phyloP scores from a whole-genome alignment of 2,329 filamentous ascomycete species.

The Aspergillus fructus region DNA sequence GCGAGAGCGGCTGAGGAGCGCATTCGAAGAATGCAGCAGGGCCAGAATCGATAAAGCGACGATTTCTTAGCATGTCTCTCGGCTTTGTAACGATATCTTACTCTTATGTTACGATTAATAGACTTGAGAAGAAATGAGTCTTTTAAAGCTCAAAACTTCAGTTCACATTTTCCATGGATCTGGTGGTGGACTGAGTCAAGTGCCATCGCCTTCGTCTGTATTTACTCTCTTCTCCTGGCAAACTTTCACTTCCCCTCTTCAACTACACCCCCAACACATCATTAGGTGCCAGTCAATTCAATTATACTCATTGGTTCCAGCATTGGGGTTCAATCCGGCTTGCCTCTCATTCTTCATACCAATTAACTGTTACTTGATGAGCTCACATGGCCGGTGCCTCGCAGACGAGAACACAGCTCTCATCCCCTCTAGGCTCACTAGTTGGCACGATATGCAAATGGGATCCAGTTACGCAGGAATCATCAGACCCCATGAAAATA shows the following conservation, averaged over 20 bases:
- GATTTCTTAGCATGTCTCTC: not conserved
- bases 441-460: slow-evolving; percentile 27
- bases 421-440: not conserved
- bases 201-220: no score
- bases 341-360: not conserved
- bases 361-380: not conserved
- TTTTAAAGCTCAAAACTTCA: not conserved
- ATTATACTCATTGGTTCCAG: not conserved
- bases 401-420: not conserved
- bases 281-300: not conserved
- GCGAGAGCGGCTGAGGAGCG: slow-evolving; percentile 91
- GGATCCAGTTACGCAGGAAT: slow-evolving; percentile 18
- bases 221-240: not conserved
- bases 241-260: not conserved
- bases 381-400: not conserved
- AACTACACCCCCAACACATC: not conserved
- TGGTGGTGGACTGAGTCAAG: no score
- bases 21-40: slow-evolving; percentile 63
- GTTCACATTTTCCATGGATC: not conserved
- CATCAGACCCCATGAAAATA: slow-evolving; percentile 21
- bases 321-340: not conserved
- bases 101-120: not conserved
- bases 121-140: not conserved
- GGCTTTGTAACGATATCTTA: not conserved
- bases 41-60: slow-evolving; percentile 22